Evolutionary conservation across 2,329 filamentous ascomycete genomes (phyloP), one percentile per base, ranked within the genome.

Genomic region (Fusarium domesticum): DNA sequence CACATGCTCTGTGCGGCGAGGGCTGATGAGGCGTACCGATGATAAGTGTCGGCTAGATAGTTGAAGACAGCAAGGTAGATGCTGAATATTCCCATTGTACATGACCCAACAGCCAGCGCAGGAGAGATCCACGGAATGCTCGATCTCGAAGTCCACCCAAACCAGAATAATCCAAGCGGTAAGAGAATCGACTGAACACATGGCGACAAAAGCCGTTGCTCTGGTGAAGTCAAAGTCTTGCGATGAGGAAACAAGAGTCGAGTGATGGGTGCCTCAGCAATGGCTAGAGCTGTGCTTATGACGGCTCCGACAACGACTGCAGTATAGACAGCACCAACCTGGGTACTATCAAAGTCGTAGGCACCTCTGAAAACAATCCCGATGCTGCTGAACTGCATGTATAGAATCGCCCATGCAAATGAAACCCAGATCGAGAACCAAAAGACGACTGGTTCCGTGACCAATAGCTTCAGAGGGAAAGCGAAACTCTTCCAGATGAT

Each of bases 11-110:
- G 89, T 0, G 89, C 89, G 0, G 91, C 91, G 7, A 96, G 71
- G 0, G 91, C 90, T 0, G 87, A 93, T 25, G 84, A 89, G 0
- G 91, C 89, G 57, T 92, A 95, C 2, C 78, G 75, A 62, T 90
- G 85, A 64, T 96, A 96, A 1, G 84, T 85, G 62, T 96, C 91
- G n/a, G 90, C 89, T 1, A 96, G 75, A 58, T 95, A 96, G 62
- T 96, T 96, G 70, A 96, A 96, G 0, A 84, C 81, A 1, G 83
- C 80, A 2, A 87, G 71, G 56, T 84, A 85, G 37, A 87, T 82
- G 19, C 75, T 78, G 62, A 84, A 85, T 47, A 87, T 85, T 33
- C 84, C 76, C 62, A 86, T 80, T 0, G 81, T 84, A 1, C 82
- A 81, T 39, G 78, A 78, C 0, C 71, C 76, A 4, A 88, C 70